These are phyloP conservation scores for Calamus simplicifolius DNA, from an alignment of 176 grass and related monocot genomes.

Conservation along the genomic window DNA sequence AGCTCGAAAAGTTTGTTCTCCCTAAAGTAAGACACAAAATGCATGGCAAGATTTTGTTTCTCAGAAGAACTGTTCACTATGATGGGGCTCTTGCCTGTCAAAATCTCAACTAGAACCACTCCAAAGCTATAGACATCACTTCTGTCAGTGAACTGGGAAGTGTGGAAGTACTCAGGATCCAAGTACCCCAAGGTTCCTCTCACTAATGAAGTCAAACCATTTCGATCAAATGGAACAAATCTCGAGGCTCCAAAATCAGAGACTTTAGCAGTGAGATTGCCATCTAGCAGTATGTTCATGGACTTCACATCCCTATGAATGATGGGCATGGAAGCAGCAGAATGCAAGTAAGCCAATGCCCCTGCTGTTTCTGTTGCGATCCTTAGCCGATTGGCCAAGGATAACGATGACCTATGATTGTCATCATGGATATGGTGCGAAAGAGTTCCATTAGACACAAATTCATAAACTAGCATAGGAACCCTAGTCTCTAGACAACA, in stretches of 20 bases:
- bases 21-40: not conserved
- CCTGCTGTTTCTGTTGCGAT: not conserved
- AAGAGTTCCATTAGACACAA: slow-evolving; percentile 2
- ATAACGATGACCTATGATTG: not conserved
- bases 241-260: slow-evolving; percentile 5
- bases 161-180: not conserved
- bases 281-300: not conserved
- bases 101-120: not conserved
- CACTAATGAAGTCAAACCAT: not conserved
- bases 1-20: not conserved
- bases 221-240: not conserved
- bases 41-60: not conserved
- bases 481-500: too few relatives aligned
- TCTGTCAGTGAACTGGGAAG: not conserved
- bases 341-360: not conserved
- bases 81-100: not conserved
- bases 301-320: slow-evolving; percentile 5
- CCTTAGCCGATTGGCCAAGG: not conserved
- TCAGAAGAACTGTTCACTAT: too few relatives aligned
- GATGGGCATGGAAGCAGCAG: not conserved
- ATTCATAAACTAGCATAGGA: not conserved
- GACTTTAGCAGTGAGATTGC: not conserved
- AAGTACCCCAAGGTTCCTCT: not conserved
- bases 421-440: not conserved
- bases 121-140: slow-evolving; percentile 5